Evolutionary conservation across 1,284 basidiomycete species (phyloP), one percentile per base, ranked within the genome.

Genomic region (Mycosarcoma mackinlayi): DNA sequence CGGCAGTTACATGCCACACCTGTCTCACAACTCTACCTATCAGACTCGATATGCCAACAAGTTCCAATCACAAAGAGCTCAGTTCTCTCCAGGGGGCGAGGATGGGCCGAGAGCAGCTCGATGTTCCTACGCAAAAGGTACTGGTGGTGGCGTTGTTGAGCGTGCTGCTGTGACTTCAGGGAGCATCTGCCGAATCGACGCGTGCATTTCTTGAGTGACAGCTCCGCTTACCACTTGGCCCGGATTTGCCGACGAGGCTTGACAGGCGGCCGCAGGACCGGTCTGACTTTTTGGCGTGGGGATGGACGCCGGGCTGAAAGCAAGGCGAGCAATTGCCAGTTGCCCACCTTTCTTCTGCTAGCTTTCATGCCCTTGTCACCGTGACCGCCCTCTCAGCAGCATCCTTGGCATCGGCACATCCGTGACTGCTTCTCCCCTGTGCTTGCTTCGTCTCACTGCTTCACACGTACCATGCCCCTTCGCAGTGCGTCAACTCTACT

Each of bases 161-260:
- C 41, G 41, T 31, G 33, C 33, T 35, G 16, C 33, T 14, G n/a
- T 27, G 31, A 37, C 33, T 38, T 48, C 23, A 10, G n/a, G n/a
- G n/a, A n/a, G 23, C 14, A 6, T n/a, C 23, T 14, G 16, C 25
- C 28, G 37, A 48, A 18, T 23, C 28, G 34, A 33, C 21, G 34
- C 28, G 45, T 39, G 31, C 30, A 31, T 8, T 31, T 14, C 9
- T 35, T 31, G 30, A 10, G 30, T 42, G 40, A 46, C 40, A 45
- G 31, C 40, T 49, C 53, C 50, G 48, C 45, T 57, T 28, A 48
- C 39, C 44, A 42, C 16, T 54, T 23, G 35, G 38, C 42, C 49
- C 60, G 53, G 54, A 63, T 28, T 57, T 63, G 60, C 60, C 60
- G 60, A 63, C 30, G 40, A 25, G 7, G 14, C n/a, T 24, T 13